Evolutionary conservation across 495 filamentous ascomycete species (phyloP).

Genomic region (Aspergillus campestris): DNA sequence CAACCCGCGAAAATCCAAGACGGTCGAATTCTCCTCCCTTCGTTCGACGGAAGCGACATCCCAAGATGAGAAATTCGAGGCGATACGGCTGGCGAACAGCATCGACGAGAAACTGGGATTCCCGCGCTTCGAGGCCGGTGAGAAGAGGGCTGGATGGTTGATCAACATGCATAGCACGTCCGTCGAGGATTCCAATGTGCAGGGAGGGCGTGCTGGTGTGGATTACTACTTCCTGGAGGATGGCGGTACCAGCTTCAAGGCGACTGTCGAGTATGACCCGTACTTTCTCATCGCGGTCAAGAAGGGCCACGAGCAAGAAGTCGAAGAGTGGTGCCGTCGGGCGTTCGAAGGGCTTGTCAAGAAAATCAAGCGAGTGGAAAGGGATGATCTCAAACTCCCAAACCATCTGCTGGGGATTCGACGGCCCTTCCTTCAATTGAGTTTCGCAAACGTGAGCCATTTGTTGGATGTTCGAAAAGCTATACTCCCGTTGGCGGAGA

Average conservation of each 20-base stretch:
- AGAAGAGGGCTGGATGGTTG: slow-evolving; percentile 82
- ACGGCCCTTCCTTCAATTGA: slow-evolving; percentile 73
- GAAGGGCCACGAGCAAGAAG: slow-evolving; percentile 80
- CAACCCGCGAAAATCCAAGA: slow-evolving; percentile 53
- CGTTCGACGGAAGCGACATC: slow-evolving; percentile 75
- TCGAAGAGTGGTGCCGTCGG: slow-evolving; percentile 89
- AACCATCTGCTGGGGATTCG: slow-evolving; percentile 93
- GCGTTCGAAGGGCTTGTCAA: slow-evolving; percentile 82
- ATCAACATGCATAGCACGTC: slow-evolving; percentile 88
- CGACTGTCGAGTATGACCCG: slow-evolving; percentile 90
- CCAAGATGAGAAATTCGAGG: slow-evolving; percentile 78
- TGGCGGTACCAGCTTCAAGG: slow-evolving; percentile 89
- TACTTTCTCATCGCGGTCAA: slow-evolving; percentile 92
- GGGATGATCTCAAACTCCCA: slow-evolving; percentile 91
- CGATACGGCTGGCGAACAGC: slow-evolving; percentile 68
- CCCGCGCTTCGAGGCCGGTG: slow-evolving; percentile 80
- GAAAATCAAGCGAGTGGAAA: slow-evolving; percentile 65
- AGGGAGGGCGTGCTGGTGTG: slow-evolving; percentile 77
- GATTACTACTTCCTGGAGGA: slow-evolving; percentile 98
- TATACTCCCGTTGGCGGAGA: slow-evolving; percentile 87
- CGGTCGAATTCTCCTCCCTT: slow-evolving; percentile 67
- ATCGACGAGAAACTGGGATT: slow-evolving; percentile 97
- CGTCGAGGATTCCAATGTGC: slow-evolving; percentile 74
- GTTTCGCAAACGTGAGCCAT: slow-evolving; percentile 80
- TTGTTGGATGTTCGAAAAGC: slow-evolving; percentile 72